Evolutionary conservation across 148 eudicot species (phyloP), one percentile per base, ranked within the genome.

Genomic region (Polygonum maritimum): DNA sequence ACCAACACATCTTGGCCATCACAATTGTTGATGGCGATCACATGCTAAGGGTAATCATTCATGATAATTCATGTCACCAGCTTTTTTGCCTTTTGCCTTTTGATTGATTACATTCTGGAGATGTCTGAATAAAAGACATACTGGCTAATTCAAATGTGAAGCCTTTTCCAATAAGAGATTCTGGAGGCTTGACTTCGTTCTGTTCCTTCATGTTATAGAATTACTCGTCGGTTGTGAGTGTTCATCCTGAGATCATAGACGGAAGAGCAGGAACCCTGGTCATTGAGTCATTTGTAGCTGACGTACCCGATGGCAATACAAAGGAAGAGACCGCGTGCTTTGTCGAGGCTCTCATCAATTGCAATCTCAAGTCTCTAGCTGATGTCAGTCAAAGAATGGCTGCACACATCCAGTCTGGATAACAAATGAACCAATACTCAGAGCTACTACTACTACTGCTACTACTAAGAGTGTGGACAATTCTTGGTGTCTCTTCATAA

Each of bases 321-420:
- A 63, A 74, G 45, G 97, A 90, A 12, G 97, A 92, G 49, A 92
- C 97, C 1, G 81, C 88, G 82, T 88, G 78, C 84, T 92, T 92
- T 67, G 87, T 92, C 22, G 81, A 87, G 78, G 88, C 92, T 57
- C 80, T 90, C 14, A 86, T 92, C 81, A 90, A 85, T 77, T 92
- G 95, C 84, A 92, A 92, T 78, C 94, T 90, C 76, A 92, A 85
- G 74, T 88, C 90, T 78, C 77, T 92, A 69, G 88, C 92, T 72
- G 90, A 86, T 3, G 82, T 90, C 22, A 88, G 91, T 10, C 95
- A 92, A 83, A 84, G 89, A 78, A 84, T 86, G 84, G 91, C 91
- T 3, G 71, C 76, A 78, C 83, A 45, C 65, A 79, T n/a, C 70
- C 35, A 71, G 36, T 76, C 70, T 67, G 45, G 11, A 33, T 41